Conservation (phyloP, 441 rosid species). For the Pelargonium myrrhifolium region DNA sequence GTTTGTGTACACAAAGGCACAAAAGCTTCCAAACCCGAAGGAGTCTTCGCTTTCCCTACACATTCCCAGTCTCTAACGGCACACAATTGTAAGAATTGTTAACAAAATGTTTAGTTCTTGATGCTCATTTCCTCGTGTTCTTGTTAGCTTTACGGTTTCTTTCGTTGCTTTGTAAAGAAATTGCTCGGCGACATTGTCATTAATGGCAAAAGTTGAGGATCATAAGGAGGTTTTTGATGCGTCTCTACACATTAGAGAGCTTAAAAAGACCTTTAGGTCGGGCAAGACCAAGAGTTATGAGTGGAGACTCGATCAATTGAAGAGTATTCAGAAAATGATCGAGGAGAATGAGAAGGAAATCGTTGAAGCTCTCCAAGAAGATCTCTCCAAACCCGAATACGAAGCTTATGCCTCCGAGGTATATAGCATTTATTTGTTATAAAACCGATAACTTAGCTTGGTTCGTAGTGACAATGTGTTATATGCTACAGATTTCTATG, state of each 20-base stretch:
- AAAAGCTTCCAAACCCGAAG: background rate
- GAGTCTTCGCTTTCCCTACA: background rate
- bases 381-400: slow-evolving; percentile 60
- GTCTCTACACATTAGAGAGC: slow-evolving; percentile 35
- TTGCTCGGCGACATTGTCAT: slow-evolving; percentile 24
- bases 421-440: background rate
- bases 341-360: slow-evolving; percentile 62
- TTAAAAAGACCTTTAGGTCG: slow-evolving; percentile 40
- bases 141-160: background rate
- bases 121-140: background rate
- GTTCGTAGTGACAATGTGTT: background rate
- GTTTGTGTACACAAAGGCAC: background rate
- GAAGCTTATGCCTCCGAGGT: slow-evolving; percentile 71
- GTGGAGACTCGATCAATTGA: slow-evolving; percentile 66
- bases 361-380: slow-evolving; percentile 43
- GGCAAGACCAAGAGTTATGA: slow-evolving; percentile 64
- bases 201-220: slow-evolving; percentile 21
- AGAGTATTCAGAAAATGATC: slow-evolving; percentile 39
- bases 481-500: slow-evolving; percentile 41
- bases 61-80: background rate
- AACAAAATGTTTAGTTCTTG: background rate
- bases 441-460: background rate
- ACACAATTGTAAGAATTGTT: background rate
- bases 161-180: slow-evolving; percentile 4
- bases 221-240: slow-evolving; percentile 35